Base-by-base conservation (phyloP, 1,284 basidiomycete species). In the Rhodotorula sp. region DNA sequence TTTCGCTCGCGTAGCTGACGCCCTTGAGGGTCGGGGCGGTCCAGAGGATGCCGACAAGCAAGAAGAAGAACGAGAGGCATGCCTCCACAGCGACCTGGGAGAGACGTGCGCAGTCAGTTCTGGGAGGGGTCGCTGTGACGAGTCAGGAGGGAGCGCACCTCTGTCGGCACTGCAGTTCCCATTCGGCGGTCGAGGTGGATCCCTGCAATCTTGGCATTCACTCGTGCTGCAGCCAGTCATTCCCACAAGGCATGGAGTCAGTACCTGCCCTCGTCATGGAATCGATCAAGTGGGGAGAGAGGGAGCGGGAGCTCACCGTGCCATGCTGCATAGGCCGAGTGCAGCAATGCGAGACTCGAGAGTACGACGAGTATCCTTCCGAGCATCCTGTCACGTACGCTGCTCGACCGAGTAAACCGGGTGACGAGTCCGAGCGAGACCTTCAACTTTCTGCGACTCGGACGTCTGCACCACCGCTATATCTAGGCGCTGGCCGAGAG, bases 1-100 rank as follows among this genome's bases (percentile, higher is more conserved):
- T 92, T 81, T 93, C 91, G 78, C 89, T 91, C n/a, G 90, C 86
- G 91, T 91, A 93, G 48, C 89, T 89, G 71, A 92, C 89, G 77
- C 91, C 89, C 76, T 88, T 90, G 56, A 92, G 81, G 48, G 85
- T 81, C 5, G 89, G 85, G n/a, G 89, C 85, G 73, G 86, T 88
- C 66, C 90, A 77, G 16, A 87, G 86, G 47, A 90, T 88, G 16
- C 90, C 91, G 5, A 91, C 70, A 10, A 87, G 87, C 21, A 90
- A 90, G 12, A 91, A 74, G 16, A 87, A 77, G n/a, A 92, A 83
- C 0, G 87, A 86, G 60, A 87, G 70, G 28, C 90, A 76, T 8
- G 87, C 85, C 80, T 93, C 91, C 48, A 88, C 71, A 28, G 89
- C 82, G 70, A 90, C 88, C 91, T 93, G 78, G n/a, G 68, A 5